These are phyloP conservation scores for Letharia lupina DNA, from an alignment of 495 filamentous ascomycete genomes.

Conservation along the genomic window DNA sequence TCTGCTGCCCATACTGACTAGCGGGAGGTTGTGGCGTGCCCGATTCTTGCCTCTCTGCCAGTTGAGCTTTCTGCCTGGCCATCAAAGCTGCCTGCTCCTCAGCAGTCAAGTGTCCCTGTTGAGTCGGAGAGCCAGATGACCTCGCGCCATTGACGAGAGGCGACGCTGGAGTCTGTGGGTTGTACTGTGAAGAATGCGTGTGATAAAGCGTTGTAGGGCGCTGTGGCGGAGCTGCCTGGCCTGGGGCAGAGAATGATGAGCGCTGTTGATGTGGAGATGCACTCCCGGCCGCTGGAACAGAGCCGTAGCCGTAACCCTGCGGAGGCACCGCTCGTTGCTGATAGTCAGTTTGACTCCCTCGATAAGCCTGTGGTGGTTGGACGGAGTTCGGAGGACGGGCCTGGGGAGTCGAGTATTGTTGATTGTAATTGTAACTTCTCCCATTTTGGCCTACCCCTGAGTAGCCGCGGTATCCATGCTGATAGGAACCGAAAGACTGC, in stretches of 20 bases:
- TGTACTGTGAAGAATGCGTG: slow-evolving; percentile 27
- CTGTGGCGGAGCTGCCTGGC: slow-evolving; percentile 26
- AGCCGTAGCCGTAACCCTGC: slow-evolving; percentile 26
- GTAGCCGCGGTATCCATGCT: slow-evolving; percentile 38
- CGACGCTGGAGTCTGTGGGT: slow-evolving; percentile 27
- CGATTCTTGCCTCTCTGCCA: slow-evolving; percentile 35
- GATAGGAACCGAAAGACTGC: slow-evolving; percentile 35
- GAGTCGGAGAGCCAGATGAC: slow-evolving; percentile 16
- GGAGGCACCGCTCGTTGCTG: slow-evolving; percentile 33
- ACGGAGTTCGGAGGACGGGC: slow-evolving; percentile 22
- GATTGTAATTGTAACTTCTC: slow-evolving; percentile 20
- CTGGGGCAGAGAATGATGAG: slow-evolving; percentile 26
- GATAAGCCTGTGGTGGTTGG: slow-evolving; percentile 34
- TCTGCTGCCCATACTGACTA: slow-evolving; percentile 31
- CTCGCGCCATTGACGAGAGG: slow-evolving; percentile 35
- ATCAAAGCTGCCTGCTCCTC: slow-evolving; percentile 42
- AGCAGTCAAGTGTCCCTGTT: slow-evolving; percentile 13
- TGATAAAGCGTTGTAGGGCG: slow-evolving; percentile 30
- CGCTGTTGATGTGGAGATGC: slow-evolving; percentile 33
- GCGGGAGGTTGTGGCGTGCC: slow-evolving; percentile 36
- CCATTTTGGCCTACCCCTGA: slow-evolving; percentile 27
- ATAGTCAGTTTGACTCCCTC: slow-evolving; percentile 35
- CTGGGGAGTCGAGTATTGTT: slow-evolving; percentile 21
- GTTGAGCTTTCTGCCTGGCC: slow-evolving; percentile 39
- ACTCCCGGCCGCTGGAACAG: slow-evolving; percentile 27